Percentiles rank a stretch among this genome's conserved stretches.
Conservation (phyloP, 2,329 filamentous ascomycete genomes). For the Fusarium longipes region DNA sequence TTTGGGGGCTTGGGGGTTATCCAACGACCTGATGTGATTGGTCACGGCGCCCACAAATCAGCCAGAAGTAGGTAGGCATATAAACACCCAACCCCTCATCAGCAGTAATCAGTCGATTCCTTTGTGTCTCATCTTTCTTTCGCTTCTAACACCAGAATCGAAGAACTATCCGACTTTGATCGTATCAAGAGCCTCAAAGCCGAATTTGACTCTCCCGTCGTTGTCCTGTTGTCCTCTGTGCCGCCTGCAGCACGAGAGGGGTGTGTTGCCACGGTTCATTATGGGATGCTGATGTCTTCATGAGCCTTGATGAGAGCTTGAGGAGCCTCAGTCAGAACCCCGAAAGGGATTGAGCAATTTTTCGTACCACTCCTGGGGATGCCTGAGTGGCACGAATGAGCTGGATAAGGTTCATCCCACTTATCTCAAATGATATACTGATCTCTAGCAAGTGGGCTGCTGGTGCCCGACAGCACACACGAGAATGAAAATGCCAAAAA, state of each 20-base stretch:
- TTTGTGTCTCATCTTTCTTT: conserved; percentile 23
- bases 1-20: conserved; percentile 2
- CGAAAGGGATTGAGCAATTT: background rate
- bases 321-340: background rate
- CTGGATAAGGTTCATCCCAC: background rate
- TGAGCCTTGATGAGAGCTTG: background rate
- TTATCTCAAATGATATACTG: background rate
- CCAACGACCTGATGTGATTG: conserved; percentile 16
- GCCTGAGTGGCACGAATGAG: background rate
- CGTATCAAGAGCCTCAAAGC: background rate
- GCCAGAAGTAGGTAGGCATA: conserved; percentile 1
- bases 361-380: background rate
- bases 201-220: background rate
- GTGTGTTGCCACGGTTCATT: background rate
- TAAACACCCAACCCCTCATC: conserved; percentile 26
- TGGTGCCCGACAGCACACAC: background rate
- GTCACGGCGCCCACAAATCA: conserved; percentile 20
- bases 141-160: background rate
- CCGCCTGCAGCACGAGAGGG: background rate
- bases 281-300: background rate
- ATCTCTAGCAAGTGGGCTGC: background rate
- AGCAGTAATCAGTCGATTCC: conserved; percentile 9
- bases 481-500: background rate
- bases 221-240: background rate
- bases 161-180: background rate